phyloP scores from a whole-genome alignment of 129 eudicot species.

The Smallanthus sonchifolius region DNA sequence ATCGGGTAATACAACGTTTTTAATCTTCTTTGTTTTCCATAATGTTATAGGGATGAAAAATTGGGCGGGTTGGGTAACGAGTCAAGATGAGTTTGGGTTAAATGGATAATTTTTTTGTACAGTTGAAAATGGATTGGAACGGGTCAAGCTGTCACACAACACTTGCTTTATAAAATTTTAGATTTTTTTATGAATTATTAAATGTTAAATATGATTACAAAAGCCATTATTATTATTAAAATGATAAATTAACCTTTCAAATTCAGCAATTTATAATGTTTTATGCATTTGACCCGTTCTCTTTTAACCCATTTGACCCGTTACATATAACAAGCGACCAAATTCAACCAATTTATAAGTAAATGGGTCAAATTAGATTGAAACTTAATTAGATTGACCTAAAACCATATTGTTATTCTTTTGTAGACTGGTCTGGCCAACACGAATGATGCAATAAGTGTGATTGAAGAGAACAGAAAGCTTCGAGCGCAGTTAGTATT shows the following conservation, averaged over 20 bases:
- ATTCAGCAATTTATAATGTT: background rate
- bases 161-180: background rate
- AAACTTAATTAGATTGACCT: background rate
- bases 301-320: background rate
- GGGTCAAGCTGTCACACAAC: background rate
- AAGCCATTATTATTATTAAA: background rate
- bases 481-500: conserved; percentile 60
- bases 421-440: conserved; percentile 43
- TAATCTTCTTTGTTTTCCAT: background rate
- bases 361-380: background rate
- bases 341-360: background rate
- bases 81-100: background rate
- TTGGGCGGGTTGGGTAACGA: background rate
- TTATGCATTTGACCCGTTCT: background rate
- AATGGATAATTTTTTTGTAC: background rate
- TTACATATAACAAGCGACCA: background rate
- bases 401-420: conserved; percentile 13
- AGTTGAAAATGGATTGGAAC: background rate
- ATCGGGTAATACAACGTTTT: conserved; percentile 11
- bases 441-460: conserved; percentile 22
- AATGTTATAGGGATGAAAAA: background rate
- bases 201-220: background rate
- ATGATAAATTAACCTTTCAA: background rate
- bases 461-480: conserved; percentile 44
- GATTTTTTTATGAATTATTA: background rate